These are phyloP conservation scores for Solanum hybrid DNA, from an alignment of 305 asterid genomes.

Conservation along the genomic window DNA sequence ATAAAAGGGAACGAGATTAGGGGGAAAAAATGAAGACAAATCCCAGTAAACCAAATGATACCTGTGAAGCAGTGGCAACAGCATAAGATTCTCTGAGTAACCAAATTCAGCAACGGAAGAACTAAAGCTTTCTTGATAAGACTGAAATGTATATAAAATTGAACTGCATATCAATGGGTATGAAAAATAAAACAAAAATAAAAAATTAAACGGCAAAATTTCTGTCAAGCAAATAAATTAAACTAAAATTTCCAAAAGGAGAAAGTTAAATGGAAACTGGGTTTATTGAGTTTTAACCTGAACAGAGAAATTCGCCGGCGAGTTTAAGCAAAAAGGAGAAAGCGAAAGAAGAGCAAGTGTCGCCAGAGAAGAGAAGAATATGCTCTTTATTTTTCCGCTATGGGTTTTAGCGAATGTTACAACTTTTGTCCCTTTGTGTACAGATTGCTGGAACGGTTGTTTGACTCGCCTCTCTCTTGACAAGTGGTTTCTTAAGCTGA, in stretches of 20 bases:
- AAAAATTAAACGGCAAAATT: neutral
- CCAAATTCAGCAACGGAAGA: neutral
- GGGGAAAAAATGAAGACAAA: neutral
- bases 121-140: neutral
- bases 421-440: neutral
- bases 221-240: neutral
- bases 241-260: neutral
- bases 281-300: too few species aligned
- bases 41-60: neutral
- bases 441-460: neutral
- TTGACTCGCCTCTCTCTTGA: neutral
- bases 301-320: neutral
- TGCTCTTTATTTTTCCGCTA: neutral
- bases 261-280: neutral
- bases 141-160: neutral
- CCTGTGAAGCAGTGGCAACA: neutral
- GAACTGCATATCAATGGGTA: neutral
- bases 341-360: neutral
- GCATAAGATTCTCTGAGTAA: neutral
- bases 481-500: neutral
- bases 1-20: neutral
- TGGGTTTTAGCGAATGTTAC: neutral
- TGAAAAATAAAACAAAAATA: neutral
- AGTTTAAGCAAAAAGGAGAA: neutral
- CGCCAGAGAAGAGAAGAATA: neutral